Percentiles rank a stretch among this genome's conserved stretches.
Conservation (phyloP, 306 rosid species). For the Spatholobus suberectus region DNA sequence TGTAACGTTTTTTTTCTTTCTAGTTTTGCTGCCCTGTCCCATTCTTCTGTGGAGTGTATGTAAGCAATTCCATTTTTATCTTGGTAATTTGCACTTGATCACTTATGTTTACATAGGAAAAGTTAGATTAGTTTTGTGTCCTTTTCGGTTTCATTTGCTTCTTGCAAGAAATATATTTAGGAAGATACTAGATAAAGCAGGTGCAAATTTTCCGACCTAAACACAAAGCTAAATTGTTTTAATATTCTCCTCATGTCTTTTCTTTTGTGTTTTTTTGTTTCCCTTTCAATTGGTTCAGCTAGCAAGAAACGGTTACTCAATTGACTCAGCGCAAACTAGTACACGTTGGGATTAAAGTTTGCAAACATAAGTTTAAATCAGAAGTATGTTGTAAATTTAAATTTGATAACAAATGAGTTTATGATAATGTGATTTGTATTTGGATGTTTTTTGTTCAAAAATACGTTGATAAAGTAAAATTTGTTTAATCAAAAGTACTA, state of each 20-base stretch:
- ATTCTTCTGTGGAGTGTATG: constrained; percentile 14
- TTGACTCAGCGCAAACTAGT: too few species aligned
- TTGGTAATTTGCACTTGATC: background rate
- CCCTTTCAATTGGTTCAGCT: constrained; percentile 5
- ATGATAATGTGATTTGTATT: too few species aligned
- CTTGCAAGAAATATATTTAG: background rate
- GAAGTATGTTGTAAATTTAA: too few species aligned
- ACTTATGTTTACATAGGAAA: background rate
- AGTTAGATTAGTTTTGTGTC: constrained; percentile 36
- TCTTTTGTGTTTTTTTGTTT: constrained; percentile 1
- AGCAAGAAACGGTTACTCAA: background rate
- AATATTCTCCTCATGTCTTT: background rate
- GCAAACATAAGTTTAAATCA: too few species aligned
- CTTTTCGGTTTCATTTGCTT: constrained; percentile 36
- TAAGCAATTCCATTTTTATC: constrained; percentile 22
- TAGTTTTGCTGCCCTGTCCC: constrained; percentile 37
- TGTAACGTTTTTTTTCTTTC: background rate
- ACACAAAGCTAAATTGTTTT: constrained; percentile 14
- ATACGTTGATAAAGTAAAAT: too few species aligned
- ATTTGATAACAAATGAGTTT: too few species aligned
- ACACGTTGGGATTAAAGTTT: too few species aligned
- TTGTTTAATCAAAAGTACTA: too few species aligned
- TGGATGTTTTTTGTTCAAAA: too few species aligned
- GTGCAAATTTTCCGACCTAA: constrained; percentile 29
- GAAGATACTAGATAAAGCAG: background rate